Percentiles rank a stretch among this genome's conserved stretches.
Evolutionary conservation across 208 protist species (phyloP).

Genomic region (Acanthamoeba castellanii): DNA sequence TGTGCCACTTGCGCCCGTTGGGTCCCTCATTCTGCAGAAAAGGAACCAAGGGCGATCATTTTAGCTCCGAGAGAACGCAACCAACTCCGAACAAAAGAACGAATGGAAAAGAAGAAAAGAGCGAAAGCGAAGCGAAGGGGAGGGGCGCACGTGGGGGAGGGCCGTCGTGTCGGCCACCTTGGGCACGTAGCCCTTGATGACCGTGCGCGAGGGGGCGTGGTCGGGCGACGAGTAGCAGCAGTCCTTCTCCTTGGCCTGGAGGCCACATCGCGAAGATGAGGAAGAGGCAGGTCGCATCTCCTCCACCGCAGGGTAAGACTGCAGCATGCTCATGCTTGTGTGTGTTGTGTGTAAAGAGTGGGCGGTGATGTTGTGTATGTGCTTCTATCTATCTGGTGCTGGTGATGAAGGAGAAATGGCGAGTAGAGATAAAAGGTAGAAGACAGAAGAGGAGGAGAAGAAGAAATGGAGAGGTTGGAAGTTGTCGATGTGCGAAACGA

Average conservation of each 20-base stretch:
- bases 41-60: neutral
- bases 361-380: neutral
- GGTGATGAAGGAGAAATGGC: neutral
- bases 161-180: constrained; percentile 10
- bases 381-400: neutral
- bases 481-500: neutral
- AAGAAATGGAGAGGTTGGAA: no score
- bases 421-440: neutral
- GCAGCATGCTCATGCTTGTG: neutral
- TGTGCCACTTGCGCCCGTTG: constrained; percentile 59
- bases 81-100: neutral
- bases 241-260: constrained; percentile 1
- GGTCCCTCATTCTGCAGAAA: constrained; percentile 11
- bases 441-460: neutral
- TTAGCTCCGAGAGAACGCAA: no score
- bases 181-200: constrained; percentile 57
- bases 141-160: constrained; percentile 2
- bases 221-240: neutral
- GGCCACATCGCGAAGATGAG: neutral
- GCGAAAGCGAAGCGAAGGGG: neutral
- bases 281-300: neutral
- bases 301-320: neutral
- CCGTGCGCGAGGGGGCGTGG: neutral
- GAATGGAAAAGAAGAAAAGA: neutral
- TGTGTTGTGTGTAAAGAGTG: neutral